Evolutionary conservation across 345 rosid genomes (phyloP).

Genomic region (Aquilaria malaccensis): DNA sequence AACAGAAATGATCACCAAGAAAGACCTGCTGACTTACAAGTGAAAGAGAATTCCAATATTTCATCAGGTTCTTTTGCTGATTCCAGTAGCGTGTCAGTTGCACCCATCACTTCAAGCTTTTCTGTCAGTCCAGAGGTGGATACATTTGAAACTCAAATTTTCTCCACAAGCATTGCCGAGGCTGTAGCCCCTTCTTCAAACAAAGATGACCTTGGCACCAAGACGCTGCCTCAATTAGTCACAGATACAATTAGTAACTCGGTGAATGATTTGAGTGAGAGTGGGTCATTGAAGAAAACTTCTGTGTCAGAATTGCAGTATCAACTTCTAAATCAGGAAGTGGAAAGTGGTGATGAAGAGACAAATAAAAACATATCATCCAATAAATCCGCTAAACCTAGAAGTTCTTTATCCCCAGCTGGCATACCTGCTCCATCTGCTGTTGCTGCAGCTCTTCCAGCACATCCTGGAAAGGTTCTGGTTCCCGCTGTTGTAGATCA

Average conservation of each 20-base stretch:
- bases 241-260: constrained; percentile 27
- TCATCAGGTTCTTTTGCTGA: constrained; percentile 24
- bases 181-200: constrained; percentile 17
- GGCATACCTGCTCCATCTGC: constrained; percentile 91
- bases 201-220: constrained; percentile 31
- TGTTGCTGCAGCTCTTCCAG: constrained; percentile 55
- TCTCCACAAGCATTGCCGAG: constrained; percentile 21
- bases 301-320: constrained; percentile 28
- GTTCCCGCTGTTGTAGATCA: constrained; percentile 82
- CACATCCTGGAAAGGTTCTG: constrained; percentile 69
- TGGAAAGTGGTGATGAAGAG: constrained; percentile 23
- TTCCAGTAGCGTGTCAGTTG: constrained; percentile 19
- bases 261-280: constrained; percentile 27
- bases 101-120: constrained; percentile 18
- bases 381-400: constrained; percentile 28
- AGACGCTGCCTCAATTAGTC: constrained; percentile 20
- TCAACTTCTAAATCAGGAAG: constrained; percentile 27
- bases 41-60: constrained; percentile 15
- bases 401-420: constrained; percentile 36
- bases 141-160: constrained; percentile 25
- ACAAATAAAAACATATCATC: constrained; percentile 18
- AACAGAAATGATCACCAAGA: constrained; percentile 19
- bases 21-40: constrained; percentile 19
- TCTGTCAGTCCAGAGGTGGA: constrained; percentile 33
- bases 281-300: constrained; percentile 20